phyloP scores from a whole-genome alignment of 2,329 filamentous ascomycete genomes.

The Teratosphaeriaceae sp. region DNA sequence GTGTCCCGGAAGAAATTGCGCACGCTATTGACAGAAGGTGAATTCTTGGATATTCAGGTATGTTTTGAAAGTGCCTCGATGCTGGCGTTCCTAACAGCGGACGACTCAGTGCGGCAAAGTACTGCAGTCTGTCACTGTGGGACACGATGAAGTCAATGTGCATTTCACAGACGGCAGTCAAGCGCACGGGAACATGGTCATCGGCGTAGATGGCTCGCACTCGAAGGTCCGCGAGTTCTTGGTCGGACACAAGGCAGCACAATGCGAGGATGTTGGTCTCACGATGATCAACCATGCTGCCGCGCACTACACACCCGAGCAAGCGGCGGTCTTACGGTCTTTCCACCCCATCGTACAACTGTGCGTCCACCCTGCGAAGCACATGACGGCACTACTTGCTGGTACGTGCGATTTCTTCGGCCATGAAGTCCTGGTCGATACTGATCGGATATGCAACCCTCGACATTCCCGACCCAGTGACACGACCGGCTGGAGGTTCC shows the following conservation, averaged over 20 bases:
- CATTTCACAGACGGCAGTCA: conserved; percentile 25
- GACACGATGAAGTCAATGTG: not conserved
- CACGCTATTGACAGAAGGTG: conserved; percentile 6
- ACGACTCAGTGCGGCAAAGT: not conserved
- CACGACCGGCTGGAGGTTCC: conserved; percentile 5
- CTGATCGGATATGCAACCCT: not conserved
- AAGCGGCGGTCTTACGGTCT: not conserved
- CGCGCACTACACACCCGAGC: conserved; percentile 5
- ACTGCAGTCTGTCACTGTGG: not conserved
- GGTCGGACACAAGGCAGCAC: conserved; percentile 3
- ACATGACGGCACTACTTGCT: not conserved
- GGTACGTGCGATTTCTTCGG: not conserved
- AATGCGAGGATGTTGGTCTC: conserved; percentile 4
- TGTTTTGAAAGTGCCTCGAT: not conserved
- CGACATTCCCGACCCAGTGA: not conserved
- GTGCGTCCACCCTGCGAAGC: not conserved
- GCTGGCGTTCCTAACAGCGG: too few species aligned
- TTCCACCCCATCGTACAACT: conserved; percentile 3
- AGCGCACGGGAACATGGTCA: conserved; percentile 85
- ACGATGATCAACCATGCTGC: conserved; percentile 8
- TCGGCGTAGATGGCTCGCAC: conserved; percentile 45
- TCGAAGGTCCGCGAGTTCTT: conserved; percentile 2
- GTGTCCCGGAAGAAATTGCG: conserved; percentile 6
- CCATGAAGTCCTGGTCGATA: not conserved
- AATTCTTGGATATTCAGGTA: not conserved